A percentile compares a stretch with the other conserved stretches of the same genome.
phyloP scores from a whole-genome alignment of 345 rosid species.

The Nephelium lappaceum region DNA sequence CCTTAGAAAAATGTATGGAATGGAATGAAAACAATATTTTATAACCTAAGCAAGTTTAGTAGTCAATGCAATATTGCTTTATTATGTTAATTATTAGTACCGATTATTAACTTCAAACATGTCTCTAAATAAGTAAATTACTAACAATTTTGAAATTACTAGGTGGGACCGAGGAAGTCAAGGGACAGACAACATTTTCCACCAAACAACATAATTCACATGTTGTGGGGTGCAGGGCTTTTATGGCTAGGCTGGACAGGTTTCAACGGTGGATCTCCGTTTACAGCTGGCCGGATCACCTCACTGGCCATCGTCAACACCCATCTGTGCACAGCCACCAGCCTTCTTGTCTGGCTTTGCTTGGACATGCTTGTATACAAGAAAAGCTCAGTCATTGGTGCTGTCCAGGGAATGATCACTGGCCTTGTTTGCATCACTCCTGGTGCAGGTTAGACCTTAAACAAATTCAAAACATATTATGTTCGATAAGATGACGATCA shows the following conservation, averaged over 20 bases:
- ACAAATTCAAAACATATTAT: neutral
- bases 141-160: neutral
- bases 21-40: too few relatives aligned
- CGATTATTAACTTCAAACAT: too few relatives aligned
- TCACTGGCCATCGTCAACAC: constrained; percentile 58
- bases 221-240: constrained; percentile 68
- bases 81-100: too few relatives aligned
- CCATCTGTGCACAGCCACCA: constrained; percentile 58
- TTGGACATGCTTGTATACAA: constrained; percentile 56
- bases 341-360: constrained; percentile 60
- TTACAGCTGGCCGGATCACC: constrained; percentile 32
- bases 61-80: too few relatives aligned
- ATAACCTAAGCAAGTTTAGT: too few relatives aligned
- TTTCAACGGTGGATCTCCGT: constrained; percentile 67
- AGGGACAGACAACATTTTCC: constrained; percentile 64
- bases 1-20: too few relatives aligned
- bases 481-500: neutral
- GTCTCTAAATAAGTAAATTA: neutral
- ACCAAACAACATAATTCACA: constrained; percentile 67
- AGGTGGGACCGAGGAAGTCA: constrained; percentile 64
- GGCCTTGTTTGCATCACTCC: constrained; percentile 77
- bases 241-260: constrained; percentile 76
- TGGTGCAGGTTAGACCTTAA: constrained; percentile 44
- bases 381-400: constrained; percentile 65
- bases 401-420: constrained; percentile 68